Percentiles rank a stretch among this genome's conserved stretches.
Conservation (phyloP, 306 rosid genomes). For the Sesbania bispinosa region DNA sequence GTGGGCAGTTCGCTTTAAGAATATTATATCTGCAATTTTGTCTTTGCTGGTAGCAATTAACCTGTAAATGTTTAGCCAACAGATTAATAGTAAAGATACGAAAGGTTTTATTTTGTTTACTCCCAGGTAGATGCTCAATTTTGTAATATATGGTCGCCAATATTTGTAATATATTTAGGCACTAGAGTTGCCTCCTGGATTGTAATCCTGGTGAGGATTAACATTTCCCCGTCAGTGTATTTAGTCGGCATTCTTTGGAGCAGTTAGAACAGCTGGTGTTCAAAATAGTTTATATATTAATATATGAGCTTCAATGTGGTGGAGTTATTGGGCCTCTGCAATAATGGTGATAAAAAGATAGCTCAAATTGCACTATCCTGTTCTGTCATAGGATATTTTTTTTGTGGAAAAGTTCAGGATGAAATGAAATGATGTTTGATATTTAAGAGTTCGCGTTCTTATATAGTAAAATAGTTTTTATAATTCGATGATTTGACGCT, state of each 20-base stretch:
- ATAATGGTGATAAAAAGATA: too few species aligned
- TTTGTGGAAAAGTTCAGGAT: too few species aligned
- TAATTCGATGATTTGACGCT: too few species aligned
- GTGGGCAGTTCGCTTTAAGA: constrained; percentile 25
- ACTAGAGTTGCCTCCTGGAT: constrained; percentile 10
- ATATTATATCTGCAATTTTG: constrained; percentile 42
- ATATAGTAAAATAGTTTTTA: too few species aligned
- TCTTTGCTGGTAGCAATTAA: constrained; percentile 41
- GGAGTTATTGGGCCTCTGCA: too few species aligned
- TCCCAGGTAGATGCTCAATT: constrained; percentile 22
- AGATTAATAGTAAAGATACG: constrained; percentile 30
- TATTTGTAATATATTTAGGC: constrained; percentile 33
- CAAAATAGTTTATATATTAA: too few species aligned
- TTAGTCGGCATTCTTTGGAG: not conserved
- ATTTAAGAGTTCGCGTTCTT: too few species aligned
- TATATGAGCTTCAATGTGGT: too few species aligned
- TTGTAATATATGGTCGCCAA: constrained; percentile 33
- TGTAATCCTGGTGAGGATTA: constrained; percentile 3
- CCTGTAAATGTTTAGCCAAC: constrained; percentile 54
- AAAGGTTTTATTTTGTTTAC: constrained; percentile 6
- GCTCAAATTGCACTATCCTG: too few species aligned
- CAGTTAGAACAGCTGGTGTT: not conserved
- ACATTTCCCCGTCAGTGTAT: not conserved
- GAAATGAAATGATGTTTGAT: too few species aligned
- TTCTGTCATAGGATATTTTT: too few species aligned